Conservation (phyloP, 768 basidiomycete genomes). For the Boletus tomentosulus region DNA sequence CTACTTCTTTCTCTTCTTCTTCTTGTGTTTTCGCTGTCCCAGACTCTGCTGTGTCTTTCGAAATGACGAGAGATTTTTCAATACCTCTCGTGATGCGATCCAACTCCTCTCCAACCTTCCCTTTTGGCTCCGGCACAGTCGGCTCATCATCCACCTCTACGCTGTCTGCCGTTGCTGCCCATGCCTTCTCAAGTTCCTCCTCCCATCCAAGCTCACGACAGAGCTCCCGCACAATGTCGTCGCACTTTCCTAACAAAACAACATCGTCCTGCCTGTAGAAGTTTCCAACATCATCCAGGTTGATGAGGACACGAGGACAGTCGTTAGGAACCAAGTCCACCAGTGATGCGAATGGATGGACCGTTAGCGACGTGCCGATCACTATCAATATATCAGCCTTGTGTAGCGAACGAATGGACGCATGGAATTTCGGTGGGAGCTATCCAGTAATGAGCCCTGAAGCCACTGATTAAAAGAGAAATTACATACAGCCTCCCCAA, state of each 20-base stretch:
- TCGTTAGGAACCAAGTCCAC: conserved; percentile 46
- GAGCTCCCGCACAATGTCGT: conserved; percentile 58
- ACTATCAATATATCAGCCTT: conserved; percentile 86
- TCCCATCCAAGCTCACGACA: conserved; percentile 73
- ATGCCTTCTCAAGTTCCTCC: conserved; percentile 51
- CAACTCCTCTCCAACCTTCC: conserved; percentile 19
- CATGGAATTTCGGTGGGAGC: conserved; percentile 72
- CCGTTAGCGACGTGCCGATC: conserved; percentile 85
- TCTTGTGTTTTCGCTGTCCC: background rate
- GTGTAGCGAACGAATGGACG: conserved; percentile 46
- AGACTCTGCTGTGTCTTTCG: conserved; percentile 2
- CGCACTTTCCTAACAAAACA: conserved; percentile 65
- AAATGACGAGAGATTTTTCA: conserved; percentile 19
- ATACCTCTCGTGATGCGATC: conserved; percentile 24
- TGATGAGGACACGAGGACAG: conserved; percentile 86
- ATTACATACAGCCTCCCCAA: conserved; percentile 69
- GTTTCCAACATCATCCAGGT: conserved; percentile 76
- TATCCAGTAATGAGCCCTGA: conserved; percentile 25
- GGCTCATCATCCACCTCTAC: conserved; percentile 15
- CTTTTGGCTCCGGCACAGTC: conserved; percentile 4
- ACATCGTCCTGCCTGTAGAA: conserved; percentile 58
- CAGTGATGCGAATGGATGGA: conserved; percentile 84
- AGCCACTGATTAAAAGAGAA: background rate
- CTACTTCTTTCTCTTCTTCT: background rate
- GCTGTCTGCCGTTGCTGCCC: conserved; percentile 47